Base-by-base conservation (phyloP, 345 rosid species). In the Aquilaria yunnanensis region DNA sequence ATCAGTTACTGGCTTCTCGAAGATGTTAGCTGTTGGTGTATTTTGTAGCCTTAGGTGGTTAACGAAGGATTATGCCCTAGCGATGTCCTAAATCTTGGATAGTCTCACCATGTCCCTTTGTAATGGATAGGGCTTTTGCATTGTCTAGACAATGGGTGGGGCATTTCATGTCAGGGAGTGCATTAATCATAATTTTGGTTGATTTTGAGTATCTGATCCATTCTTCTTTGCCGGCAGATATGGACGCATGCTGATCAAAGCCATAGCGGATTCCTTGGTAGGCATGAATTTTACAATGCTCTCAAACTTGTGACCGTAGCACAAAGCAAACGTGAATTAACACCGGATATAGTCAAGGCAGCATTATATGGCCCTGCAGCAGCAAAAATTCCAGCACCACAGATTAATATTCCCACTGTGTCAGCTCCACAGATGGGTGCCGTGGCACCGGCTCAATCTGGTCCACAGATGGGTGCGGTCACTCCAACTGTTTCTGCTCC, bases 241-340 rank as follows among this genome's bases (percentile, higher is more conserved):
- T 93, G 98, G 98, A 72, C 70, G 78, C 76, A 79, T 62, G 90
- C 97, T 72, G 97, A 93, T 83, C 85, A 86, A 77, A 77, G 79
- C 55, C 86, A 32, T 47, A 82, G 66, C 56, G 95, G 96, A 61
- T 88, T 78, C 78, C 96, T 93, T 71, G 97, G 87, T 51, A 90
- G 85, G 59, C 80, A 81, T 34, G 97, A 93, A 71, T 93, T 93
- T 73, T 83, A 63, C 66, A 90, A 93, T 71, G 88, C 95, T 72
- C 89, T 93, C 70, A 93, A 75, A 70, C 96, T 93, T 75, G 96
- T 86, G n/a, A 93, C 98, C 13, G 98, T 93, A 60, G 97, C 94
- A 47, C 98, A 93, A 77, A 93, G 94, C 70, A 90, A 88, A 85
- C 81, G 97, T 64, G 97, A 90, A 34, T 63, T 93, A 70, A 88